Evolutionary conservation across 2,329 filamentous ascomycete species (phyloP), one percentile per base, ranked within the genome.

Genomic region (Neoscytalidium dimidiatum): DNA sequence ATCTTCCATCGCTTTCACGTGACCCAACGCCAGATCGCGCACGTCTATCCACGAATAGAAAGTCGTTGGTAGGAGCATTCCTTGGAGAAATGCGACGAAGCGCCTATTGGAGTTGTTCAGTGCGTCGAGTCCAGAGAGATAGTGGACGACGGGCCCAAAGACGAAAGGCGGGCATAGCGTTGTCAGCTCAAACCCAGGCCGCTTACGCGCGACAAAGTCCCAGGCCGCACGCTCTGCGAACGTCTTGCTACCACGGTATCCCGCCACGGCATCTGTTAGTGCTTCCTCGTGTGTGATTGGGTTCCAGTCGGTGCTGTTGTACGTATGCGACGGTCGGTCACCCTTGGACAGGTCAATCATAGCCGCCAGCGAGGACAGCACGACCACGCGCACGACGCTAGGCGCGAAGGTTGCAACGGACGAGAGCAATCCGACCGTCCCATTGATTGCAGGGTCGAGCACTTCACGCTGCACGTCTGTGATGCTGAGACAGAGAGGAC

Each of bases 141-240:
- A 86, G 67, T 88, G 82, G 11, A 76, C 73, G 31, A 80, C 75
- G 6, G 81, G 81, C 2, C 80, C 81, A 21, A 78, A 72, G 3
- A 82, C 78, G 26, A 80, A 72, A 4, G 78, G 78, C 26, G 80
- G 81, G 66, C 68, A 70, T 23, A 82, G 71, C 19, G 79, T 80
- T 5, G 74, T 70, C 23, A 82, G 67, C 41, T 70, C 72, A 68
- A 81, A 82, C 60, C 74, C 74, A 1, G 78, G 80, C 63, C 78
- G 78, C 66, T 80, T 74, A 58, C 75, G 70, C 68, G 78, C 72
- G 1, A 81, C 67, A 64, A 80, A 81, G 2, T 80, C 75, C 80
- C 80, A 82, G 5, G 80, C 80, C 2, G 79, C 78, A 63, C 74
- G 72, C 69, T 82, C 81, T 2, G 80, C 86, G 65, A 90, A 86